phyloP scores from a whole-genome alignment of 179 eudicot genomes.

The Actinidia polygama region DNA sequence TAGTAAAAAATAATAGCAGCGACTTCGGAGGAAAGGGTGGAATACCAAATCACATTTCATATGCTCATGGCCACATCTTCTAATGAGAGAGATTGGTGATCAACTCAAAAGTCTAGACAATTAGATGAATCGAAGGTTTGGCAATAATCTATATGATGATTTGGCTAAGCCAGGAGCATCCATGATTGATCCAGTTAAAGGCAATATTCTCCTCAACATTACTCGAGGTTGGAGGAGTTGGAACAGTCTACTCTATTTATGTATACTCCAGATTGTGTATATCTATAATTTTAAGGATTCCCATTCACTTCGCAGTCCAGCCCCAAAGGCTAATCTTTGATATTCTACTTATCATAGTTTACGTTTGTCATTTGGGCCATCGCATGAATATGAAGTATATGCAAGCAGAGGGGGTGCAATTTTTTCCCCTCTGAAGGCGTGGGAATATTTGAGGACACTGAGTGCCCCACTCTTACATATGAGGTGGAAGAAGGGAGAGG shows the following conservation, averaged over 20 bases:
- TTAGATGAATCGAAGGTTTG: neutral
- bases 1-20: too few relatives aligned
- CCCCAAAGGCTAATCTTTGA: neutral
- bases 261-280: neutral
- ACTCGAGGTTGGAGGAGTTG: neutral
- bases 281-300: neutral
- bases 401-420: neutral
- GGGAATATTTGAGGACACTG: neutral
- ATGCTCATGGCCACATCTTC: neutral
- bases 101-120: slow-evolving; percentile 6
- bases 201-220: neutral
- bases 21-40: too few relatives aligned
- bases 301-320: neutral
- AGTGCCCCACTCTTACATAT: neutral
- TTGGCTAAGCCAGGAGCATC: too few relatives aligned
- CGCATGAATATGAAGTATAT: neutral
- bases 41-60: neutral
- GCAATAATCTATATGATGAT: neutral
- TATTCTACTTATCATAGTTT: neutral
- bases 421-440: neutral
- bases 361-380: neutral
- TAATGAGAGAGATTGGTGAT: neutral
- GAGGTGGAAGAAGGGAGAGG: neutral
- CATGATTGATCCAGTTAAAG: neutral
- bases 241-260: neutral